These are phyloP conservation scores for Epichloe festucae DNA, from an alignment of 2,329 filamentous ascomycete species.

Conservation along the genomic window DNA sequence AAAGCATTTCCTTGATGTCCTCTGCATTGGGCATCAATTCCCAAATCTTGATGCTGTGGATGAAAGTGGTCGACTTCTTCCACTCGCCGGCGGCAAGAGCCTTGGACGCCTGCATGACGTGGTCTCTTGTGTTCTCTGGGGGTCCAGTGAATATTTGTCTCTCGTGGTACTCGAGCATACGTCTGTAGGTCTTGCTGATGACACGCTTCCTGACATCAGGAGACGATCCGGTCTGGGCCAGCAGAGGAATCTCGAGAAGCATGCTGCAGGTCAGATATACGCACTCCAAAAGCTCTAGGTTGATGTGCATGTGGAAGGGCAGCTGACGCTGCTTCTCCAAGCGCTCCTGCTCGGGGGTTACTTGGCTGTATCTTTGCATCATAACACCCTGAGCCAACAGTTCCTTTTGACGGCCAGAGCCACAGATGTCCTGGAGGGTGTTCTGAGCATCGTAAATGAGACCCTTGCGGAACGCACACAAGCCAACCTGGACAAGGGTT, in stretches of 20 bases:
- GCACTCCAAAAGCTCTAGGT: slow-evolving; percentile 93
- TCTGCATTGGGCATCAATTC: slow-evolving; percentile 88
- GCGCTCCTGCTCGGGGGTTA: slow-evolving; percentile 89
- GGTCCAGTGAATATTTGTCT: slow-evolving; percentile 97
- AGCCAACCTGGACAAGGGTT: slow-evolving; percentile 91
- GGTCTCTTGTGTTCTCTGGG: slow-evolving; percentile 98
- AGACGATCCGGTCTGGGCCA: slow-evolving; percentile 91
- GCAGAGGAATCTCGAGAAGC: slow-evolving; percentile 93
- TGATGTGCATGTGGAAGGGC: slow-evolving; percentile 99
- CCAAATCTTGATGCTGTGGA: slow-evolving; percentile 99
- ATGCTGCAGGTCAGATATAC: slow-evolving; percentile 98
- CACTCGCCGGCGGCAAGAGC: slow-evolving; percentile 93
- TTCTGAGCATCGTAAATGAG: slow-evolving; percentile 96
- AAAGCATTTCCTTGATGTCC: slow-evolving; percentile 93
- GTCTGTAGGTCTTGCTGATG: slow-evolving; percentile 98
- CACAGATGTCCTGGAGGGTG: slow-evolving; percentile 94
- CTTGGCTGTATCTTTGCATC: slow-evolving; percentile 92
- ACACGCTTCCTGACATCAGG: slow-evolving; percentile 95
- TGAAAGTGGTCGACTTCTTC: slow-evolving; percentile 90
- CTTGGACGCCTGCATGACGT: slow-evolving; percentile 98
- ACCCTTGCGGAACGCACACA: slow-evolving; percentile 94
- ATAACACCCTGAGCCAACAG: slow-evolving; percentile 95
- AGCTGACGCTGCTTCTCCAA: slow-evolving; percentile 94
- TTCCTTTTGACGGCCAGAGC: slow-evolving; percentile 95
- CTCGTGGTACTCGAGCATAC: slow-evolving; percentile 99